Percentiles rank a stretch among this genome's conserved stretches.
Conservation (phyloP, 2,329 filamentous ascomycete genomes). For the Tolypocladium ophioglossoides region DNA sequence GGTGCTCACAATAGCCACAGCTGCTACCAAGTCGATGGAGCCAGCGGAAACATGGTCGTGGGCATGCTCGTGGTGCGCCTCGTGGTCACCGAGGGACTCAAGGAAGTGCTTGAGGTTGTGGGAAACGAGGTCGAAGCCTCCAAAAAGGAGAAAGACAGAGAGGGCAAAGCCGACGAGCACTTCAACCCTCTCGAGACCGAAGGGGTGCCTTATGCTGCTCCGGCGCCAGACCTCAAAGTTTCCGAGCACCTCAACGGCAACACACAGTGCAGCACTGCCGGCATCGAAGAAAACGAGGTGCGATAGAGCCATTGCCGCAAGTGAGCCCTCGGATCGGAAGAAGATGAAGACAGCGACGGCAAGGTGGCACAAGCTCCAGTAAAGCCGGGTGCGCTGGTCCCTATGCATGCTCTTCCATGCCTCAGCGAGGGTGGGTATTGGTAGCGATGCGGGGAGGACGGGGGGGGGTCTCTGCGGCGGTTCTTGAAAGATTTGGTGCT, state of each 20-base stretch:
- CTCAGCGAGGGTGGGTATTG: slow-evolving; percentile 81
- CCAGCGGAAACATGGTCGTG: slow-evolving; percentile 61
- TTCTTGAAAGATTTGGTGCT: slow-evolving; percentile 92
- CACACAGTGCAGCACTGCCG: slow-evolving; percentile 81
- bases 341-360: slow-evolving; percentile 75
- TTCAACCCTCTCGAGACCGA: slow-evolving; percentile 84
- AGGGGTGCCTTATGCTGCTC: slow-evolving; percentile 85
- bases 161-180: slow-evolving; percentile 93
- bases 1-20: slow-evolving; percentile 74
- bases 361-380: slow-evolving; percentile 86
- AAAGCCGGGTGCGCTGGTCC: slow-evolving; percentile 72
- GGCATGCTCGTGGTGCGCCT: slow-evolving; percentile 58
- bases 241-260: slow-evolving; percentile 81
- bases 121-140: slow-evolving; percentile 88
- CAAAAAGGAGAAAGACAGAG: slow-evolving; percentile 93
- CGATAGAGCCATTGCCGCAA: slow-evolving; percentile 85
- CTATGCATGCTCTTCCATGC: slow-evolving; percentile 82
- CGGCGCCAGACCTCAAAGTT: slow-evolving; percentile 98
- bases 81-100: slow-evolving; percentile 50
- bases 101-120: slow-evolving; percentile 92
- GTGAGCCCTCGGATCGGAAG: slow-evolving; percentile 73
- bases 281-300: slow-evolving; percentile 95
- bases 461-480: slow-evolving; percentile 77
- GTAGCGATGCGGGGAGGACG: slow-evolving; percentile 81
- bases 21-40: slow-evolving; percentile 69